Evolutionary conservation across 805 yeast genomes (phyloP).

Genomic region (Candida chauliodis): DNA sequence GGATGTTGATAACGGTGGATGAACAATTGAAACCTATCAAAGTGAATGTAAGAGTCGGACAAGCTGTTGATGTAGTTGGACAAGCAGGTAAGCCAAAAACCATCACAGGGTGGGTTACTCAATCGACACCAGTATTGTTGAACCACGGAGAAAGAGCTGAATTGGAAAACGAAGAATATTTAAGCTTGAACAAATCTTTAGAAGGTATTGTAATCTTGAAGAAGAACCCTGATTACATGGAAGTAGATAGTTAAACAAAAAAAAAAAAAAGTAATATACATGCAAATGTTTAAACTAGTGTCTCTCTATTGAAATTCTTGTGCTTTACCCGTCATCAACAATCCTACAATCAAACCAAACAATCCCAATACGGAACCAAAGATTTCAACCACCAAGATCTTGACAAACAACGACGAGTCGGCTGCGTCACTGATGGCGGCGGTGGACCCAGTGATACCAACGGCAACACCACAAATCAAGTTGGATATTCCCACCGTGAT

Average conservation of each 20-base stretch:
- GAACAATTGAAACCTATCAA: constrained; percentile 87
- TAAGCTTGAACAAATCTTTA: constrained; percentile 72
- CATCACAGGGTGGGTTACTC: constrained; percentile 99
- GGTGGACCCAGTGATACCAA: constrained; percentile 97
- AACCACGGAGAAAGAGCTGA: constrained; percentile 97
- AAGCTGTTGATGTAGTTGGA: constrained; percentile 97
- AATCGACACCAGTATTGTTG: constrained; percentile 91
- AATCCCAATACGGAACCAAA: constrained; percentile 95
- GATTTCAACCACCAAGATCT: constrained; percentile 94
- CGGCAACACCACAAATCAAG: constrained; percentile 94
- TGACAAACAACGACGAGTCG: constrained; percentile 89
- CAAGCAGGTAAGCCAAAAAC: constrained; percentile 99
- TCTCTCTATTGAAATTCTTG: constrained; percentile 63
- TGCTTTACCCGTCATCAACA: constrained; percentile 95
- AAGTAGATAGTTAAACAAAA: constrained; percentile 37
- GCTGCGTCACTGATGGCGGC: constrained; percentile 99
- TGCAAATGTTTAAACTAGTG: background rate
- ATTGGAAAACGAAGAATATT: constrained; percentile 89
- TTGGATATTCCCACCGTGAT: constrained; percentile 91
- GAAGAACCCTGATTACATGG: constrained; percentile 84
- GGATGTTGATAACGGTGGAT: constrained; percentile 89
- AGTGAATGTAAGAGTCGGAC: constrained; percentile 97
- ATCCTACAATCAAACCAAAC: constrained; percentile 93
- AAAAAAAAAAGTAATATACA: background rate
- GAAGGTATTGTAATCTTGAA: constrained; percentile 93